phyloP scores from a whole-genome alignment of 148 eudicot species.

The Amaranthus palmeri region DNA sequence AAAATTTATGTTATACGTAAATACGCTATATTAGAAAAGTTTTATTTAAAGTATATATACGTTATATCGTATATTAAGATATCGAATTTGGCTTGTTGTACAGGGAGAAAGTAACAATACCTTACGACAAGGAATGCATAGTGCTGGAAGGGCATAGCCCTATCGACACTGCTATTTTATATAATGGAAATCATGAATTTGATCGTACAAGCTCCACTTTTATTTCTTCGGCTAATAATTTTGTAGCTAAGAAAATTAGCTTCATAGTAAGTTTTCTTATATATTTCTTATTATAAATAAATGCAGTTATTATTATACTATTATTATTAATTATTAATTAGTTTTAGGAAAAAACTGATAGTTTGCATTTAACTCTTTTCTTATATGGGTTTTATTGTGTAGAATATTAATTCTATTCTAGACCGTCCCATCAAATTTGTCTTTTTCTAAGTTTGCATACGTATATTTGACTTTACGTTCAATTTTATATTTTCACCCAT shows the following conservation, averaged over 20 bases:
- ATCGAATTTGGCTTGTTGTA: neutral
- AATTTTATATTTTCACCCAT: too few relatives aligned
- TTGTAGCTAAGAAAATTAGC: neutral
- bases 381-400: too few relatives aligned
- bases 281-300: neutral
- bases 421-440: too few relatives aligned
- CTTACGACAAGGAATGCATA: slow-evolving; percentile 3
- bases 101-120: slow-evolving; percentile 7
- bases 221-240: neutral
- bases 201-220: neutral
- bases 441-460: too few relatives aligned
- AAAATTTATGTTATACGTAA: neutral
- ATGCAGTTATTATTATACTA: neutral
- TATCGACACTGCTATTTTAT: neutral
- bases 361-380: too few relatives aligned
- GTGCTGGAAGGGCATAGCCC: neutral
- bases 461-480: too few relatives aligned
- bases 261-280: neutral
- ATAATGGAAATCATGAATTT: neutral
- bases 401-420: too few relatives aligned
- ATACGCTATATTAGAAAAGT: neutral
- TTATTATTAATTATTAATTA: too few relatives aligned
- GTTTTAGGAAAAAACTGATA: neutral
- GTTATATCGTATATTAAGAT: neutral
- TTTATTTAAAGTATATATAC: neutral